Conservation (phyloP, 768 basidiomycete species). For the Macrolepiota albuminosa region DNA sequence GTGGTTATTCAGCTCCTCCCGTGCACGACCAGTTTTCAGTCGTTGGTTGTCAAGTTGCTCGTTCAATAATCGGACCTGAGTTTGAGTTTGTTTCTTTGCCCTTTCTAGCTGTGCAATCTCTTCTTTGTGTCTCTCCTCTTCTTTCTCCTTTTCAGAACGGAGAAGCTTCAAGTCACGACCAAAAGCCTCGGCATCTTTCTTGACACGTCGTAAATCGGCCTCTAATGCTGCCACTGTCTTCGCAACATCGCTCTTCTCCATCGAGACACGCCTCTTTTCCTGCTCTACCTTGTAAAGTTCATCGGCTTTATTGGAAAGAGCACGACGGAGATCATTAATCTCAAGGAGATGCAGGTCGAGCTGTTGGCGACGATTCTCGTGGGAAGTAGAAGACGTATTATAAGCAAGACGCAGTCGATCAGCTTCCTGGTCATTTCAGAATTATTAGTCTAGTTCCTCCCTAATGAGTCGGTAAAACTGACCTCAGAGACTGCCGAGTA, state of each 20-base stretch:
- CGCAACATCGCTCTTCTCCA: constrained; percentile 63
- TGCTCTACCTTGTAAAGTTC: constrained; percentile 60
- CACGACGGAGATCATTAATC: constrained; percentile 71
- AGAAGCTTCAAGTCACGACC: constrained; percentile 72
- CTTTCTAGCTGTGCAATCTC: constrained; percentile 56
- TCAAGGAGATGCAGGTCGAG: constrained; percentile 69
- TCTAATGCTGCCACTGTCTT: constrained; percentile 66
- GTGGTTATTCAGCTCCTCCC: constrained; percentile 49
- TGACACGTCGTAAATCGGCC: constrained; percentile 69
- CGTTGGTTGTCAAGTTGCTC: constrained; percentile 60
- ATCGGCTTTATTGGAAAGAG: constrained; percentile 53
- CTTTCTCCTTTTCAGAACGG: constrained; percentile 60
- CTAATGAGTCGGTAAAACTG: constrained; percentile 11
- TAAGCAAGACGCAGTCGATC: constrained; percentile 62
- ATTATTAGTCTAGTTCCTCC: background rate
- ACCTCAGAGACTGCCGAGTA: constrained; percentile 69
- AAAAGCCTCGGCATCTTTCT: constrained; percentile 71
- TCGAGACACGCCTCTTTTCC: constrained; percentile 56
- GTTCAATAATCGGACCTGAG: constrained; percentile 59
- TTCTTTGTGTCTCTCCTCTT: constrained; percentile 49
- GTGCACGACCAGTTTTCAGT: constrained; percentile 40
- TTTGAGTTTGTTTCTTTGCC: constrained; percentile 60
- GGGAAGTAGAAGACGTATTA: constrained; percentile 54
- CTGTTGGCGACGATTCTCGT: constrained; percentile 68
- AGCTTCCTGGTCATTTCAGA: constrained; percentile 37